Evolutionary conservation across 495 filamentous ascomycete genomes (phyloP).

Genomic region (Aspergillus steynii): DNA sequence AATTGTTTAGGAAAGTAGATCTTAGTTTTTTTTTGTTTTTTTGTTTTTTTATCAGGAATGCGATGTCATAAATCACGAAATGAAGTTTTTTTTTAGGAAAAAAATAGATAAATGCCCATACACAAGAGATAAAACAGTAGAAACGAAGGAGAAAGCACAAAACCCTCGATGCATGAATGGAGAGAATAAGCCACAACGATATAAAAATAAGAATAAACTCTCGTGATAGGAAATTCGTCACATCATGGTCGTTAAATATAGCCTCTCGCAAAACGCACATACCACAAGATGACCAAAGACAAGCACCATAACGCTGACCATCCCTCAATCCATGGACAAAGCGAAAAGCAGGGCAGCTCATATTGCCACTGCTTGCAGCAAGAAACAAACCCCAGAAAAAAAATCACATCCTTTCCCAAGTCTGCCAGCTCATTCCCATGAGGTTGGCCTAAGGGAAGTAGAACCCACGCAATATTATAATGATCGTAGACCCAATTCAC

Average conservation of each 20-base stretch:
- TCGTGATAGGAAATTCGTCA: conserved; percentile 46
- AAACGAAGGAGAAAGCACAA: conserved; percentile 6
- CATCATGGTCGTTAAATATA: conserved; percentile 49
- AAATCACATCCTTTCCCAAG: conserved; percentile 13
- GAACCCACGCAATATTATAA: conserved; percentile 4
- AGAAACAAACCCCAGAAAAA: conserved; percentile 8
- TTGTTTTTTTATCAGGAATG: neutral
- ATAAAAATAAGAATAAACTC: conserved; percentile 19
- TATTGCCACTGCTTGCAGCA: conserved; percentile 4
- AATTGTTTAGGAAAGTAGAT: neutral
- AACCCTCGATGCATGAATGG: conserved; percentile 17
- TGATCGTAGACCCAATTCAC: conserved; percentile 9
- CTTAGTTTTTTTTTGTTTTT: too few relatives aligned
- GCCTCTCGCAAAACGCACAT: conserved; percentile 23
- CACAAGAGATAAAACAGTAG: conserved; percentile 4
- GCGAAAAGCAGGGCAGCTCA: conserved; percentile 18
- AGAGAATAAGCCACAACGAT: conserved; percentile 23
- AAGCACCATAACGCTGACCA: conserved; percentile 27
- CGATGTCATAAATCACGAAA: neutral
- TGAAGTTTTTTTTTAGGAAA: neutral
- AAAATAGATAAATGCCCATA: conserved; percentile 8
- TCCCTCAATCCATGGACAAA: conserved; percentile 18
- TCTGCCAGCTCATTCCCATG: neutral
- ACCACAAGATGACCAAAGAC: conserved; percentile 23
- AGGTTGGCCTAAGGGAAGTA: conserved; percentile 2